A percentile compares a stretch with the other conserved stretches of the same genome.
phyloP scores from a whole-genome alignment of 768 basidiomycete species.

The Harrya chromipes region DNA sequence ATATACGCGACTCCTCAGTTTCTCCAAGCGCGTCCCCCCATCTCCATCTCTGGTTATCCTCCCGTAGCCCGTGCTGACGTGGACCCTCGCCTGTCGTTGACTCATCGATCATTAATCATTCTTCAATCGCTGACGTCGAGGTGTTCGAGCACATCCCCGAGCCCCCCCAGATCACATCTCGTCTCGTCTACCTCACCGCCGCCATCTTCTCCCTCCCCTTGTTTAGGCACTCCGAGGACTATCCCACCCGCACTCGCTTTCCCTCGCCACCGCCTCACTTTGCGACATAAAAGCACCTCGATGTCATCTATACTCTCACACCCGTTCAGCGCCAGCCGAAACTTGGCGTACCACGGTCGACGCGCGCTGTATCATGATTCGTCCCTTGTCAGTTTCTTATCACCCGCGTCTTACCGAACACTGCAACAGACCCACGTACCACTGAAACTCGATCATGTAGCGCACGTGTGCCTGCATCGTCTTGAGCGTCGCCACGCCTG shows the following conservation, averaged over 20 bases:
- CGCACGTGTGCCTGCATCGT: conserved; percentile 62
- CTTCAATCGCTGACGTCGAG: background rate
- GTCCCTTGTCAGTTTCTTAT: background rate
- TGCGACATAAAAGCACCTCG: conserved; percentile 40
- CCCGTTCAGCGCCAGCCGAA: conserved; percentile 43
- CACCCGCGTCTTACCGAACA: too few relatives aligned
- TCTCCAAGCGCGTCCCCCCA: too few relatives aligned
- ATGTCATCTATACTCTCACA: conserved; percentile 47
- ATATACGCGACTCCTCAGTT: too few relatives aligned
- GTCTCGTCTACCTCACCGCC: background rate
- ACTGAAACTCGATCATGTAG: conserved; percentile 67
- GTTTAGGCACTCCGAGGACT: background rate
- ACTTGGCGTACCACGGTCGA: conserved; percentile 55
- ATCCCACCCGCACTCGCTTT: conserved; percentile 12
- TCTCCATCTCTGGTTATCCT: too few relatives aligned
- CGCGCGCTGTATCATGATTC: conserved; percentile 32
- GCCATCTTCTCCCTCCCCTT: background rate
- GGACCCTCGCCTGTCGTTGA: background rate
- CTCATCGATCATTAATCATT: conserved; percentile 2
- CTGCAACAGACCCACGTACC: conserved; percentile 39
- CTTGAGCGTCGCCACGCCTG: conserved; percentile 45
- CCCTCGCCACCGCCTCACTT: conserved; percentile 53
- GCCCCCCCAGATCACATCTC: conserved; percentile 2
- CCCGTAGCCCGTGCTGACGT: background rate
- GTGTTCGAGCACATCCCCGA: background rate